Conservation (phyloP, 2,329 filamentous ascomycete species). For the Ambrosiella cleistominuta region DNA sequence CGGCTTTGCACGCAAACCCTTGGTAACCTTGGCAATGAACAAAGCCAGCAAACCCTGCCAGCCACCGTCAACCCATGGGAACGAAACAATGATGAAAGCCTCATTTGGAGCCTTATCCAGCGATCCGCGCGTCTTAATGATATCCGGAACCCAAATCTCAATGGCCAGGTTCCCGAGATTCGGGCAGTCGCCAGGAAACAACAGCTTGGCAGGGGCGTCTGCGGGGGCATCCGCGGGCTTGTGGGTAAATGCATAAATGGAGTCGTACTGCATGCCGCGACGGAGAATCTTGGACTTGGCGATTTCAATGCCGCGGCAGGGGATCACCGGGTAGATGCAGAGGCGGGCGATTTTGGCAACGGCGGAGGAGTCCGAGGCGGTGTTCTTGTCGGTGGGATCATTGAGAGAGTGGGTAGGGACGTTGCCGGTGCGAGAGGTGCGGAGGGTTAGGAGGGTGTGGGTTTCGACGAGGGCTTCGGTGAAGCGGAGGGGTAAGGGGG, state of each 20-base stretch:
- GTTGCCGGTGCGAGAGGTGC: conserved; percentile 11
- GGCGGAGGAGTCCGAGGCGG: neutral
- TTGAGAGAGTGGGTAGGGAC: neutral
- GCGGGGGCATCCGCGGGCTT: conserved; percentile 23
- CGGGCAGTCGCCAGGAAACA: conserved; percentile 5
- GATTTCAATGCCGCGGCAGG: conserved; percentile 61
- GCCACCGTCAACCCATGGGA: conserved; percentile 36
- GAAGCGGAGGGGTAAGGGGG: conserved; percentile 33
- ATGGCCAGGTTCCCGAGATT: conserved; percentile 49
- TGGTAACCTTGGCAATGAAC: conserved; percentile 33
- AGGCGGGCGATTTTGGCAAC: conserved; percentile 38
- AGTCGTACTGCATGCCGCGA: conserved; percentile 60
- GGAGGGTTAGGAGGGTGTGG: conserved; percentile 27
- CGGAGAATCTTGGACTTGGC: conserved; percentile 43
- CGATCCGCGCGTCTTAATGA: conserved; percentile 32
- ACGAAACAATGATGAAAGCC: conserved; percentile 47
- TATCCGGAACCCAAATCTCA: conserved; percentile 53
- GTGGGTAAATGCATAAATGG: conserved; percentile 69
- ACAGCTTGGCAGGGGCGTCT: conserved; percentile 15
- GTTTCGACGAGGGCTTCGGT: conserved; percentile 38
- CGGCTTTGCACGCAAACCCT: conserved; percentile 31
- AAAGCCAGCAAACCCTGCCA: conserved; percentile 28
- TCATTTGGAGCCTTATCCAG: conserved; percentile 23
- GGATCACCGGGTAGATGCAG: conserved; percentile 70
- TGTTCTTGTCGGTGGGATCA: neutral